Base-by-base conservation (phyloP, 352 stramenopile genomes). In the Phytophthora uliginosa region DNA sequence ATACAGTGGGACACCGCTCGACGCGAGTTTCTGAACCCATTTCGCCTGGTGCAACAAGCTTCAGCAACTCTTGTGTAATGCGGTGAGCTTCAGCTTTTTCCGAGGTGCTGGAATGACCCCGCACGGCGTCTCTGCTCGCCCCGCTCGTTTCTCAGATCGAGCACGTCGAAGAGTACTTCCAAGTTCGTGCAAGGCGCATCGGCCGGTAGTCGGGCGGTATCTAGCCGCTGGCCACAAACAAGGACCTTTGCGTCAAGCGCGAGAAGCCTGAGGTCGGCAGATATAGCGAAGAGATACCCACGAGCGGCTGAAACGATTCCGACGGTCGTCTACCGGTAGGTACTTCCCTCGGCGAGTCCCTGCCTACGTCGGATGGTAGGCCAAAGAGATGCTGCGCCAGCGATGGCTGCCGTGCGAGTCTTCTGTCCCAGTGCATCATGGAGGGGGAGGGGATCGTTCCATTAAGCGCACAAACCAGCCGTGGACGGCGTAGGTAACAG, bases 91-190 rank as follows among this genome's bases (percentile, higher is more conserved):
- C 17, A 51, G 42, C 17, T 22, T 51, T 50, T 45, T 17, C 38
- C 18, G 42, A 51, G 42, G 1, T 26, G 42, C 7, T 24, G 40
- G 40, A 15, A 12, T 50, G 40, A 50, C 42, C 42, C 17, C 9
- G 42, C 17, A 22, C n/a, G n/a, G 22, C 17, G 33, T 71, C 20
- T 69, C 31, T 63, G 22, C 13, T 54, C 48, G 48, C 17, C 22
- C 22, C 58, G 45, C 34, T 31, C 50, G 13, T 58, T 69, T 73
- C 66, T 69, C 59, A 69, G 40, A 69, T 69, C 22, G 31, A 69
- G 50, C 45, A 58, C 17, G 20, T 60, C 54, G 17, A 54, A 59
- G 15, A 24, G 38, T n/a, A 15, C 18, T 18, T 17, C 18, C 45
- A 7, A 18, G 20, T 20, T 33, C 48, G 18, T 31, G 17, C 48